phyloP scores from a whole-genome alignment of 1,284 basidiomycete genomes.

The Somion occarium region DNA sequence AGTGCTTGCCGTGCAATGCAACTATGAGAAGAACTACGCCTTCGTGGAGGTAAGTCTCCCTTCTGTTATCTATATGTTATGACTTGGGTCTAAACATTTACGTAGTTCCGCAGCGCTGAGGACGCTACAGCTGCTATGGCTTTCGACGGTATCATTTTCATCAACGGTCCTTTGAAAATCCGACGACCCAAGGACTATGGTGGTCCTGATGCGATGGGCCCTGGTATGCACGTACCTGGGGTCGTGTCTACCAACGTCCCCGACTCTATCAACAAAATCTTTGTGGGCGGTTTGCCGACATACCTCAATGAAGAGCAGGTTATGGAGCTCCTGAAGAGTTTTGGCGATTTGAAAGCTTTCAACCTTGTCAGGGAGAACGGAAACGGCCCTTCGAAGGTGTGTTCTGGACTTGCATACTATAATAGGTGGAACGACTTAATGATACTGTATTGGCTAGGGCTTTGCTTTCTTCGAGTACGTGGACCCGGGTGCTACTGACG shows the following conservation, averaged over 20 bases:
- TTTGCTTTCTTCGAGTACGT: conserved; percentile 99
- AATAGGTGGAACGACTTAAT: conserved; percentile 1
- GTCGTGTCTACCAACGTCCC: conserved; percentile 96
- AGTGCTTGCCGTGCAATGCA: conserved; percentile 90
- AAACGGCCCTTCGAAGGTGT: conserved; percentile 84
- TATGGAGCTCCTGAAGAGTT: conserved; percentile 94
- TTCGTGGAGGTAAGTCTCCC: conserved; percentile 79
- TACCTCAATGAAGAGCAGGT: conserved; percentile 98
- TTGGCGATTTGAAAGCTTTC: conserved; percentile 96
- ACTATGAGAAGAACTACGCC: conserved; percentile 97
- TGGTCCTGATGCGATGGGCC: conserved; percentile 58
- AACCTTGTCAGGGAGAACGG: conserved; percentile 95
- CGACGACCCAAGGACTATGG: conserved; percentile 96
- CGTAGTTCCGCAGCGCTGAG: conserved; percentile 91
- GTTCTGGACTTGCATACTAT: too few relatives aligned
- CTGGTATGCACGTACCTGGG: conserved; percentile 82
- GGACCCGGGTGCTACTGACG: conserved; percentile 84
- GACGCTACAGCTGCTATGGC: conserved; percentile 96
- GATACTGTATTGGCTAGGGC: conserved; percentile 56
- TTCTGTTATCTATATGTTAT: conserved; percentile 11
- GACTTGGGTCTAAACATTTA: conserved; percentile 6
- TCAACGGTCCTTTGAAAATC: conserved; percentile 90
- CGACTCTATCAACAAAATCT: conserved; percentile 97
- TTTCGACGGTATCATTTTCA: conserved; percentile 95
- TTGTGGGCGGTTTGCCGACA: conserved; percentile 92